Evolutionary conservation across 2,329 filamentous ascomycete genomes (phyloP).

Genomic region (Rasamsonia emersonii): DNA sequence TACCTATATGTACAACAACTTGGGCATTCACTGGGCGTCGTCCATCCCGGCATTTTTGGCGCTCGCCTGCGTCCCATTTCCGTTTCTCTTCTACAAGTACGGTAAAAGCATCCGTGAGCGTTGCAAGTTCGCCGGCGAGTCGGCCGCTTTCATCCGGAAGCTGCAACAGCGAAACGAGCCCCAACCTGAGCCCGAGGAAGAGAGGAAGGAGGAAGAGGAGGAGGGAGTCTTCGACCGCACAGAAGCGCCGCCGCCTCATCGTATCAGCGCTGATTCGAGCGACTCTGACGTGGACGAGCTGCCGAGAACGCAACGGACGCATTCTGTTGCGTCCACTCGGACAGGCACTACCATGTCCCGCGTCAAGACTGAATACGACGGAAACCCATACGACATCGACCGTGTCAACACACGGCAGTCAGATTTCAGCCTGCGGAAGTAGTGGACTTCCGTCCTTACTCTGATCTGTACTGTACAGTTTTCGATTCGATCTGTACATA

Average conservation of each 20-base stretch:
- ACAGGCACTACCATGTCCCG: slow-evolving; percentile 14
- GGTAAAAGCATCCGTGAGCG: slow-evolving; percentile 30
- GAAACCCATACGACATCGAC: slow-evolving; percentile 37
- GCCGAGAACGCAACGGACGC: slow-evolving; percentile 14
- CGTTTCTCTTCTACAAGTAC: slow-evolving; percentile 38
- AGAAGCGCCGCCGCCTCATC: slow-evolving; percentile 21
- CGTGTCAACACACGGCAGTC: slow-evolving; percentile 35
- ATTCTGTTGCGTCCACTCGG: slow-evolving; percentile 20
- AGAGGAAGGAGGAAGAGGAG: slow-evolving; percentile 11
- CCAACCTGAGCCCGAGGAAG: slow-evolving; percentile 12
- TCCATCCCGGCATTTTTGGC: slow-evolving; percentile 40
- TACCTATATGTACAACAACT: slow-evolving; percentile 33
- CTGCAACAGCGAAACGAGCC: slow-evolving; percentile 19
- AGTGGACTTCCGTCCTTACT: too few species aligned
- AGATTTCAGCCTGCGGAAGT: slow-evolving; percentile 5
- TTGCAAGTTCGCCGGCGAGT: slow-evolving; percentile 34
- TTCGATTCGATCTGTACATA: too few species aligned
- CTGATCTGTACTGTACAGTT: too few species aligned
- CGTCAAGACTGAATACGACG: slow-evolving; percentile 28
- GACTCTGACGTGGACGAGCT: slow-evolving; percentile 15
- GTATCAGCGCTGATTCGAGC: slow-evolving; percentile 17
- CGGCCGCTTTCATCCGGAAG: slow-evolving; percentile 28
- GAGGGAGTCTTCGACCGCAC: slow-evolving; percentile 23
- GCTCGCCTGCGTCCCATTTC: slow-evolving; percentile 35
- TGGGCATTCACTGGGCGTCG: slow-evolving; percentile 42